These are phyloP conservation scores for Myxozyma neotropica DNA, from an alignment of 805 yeast genomes.

Conservation along the genomic window DNA sequence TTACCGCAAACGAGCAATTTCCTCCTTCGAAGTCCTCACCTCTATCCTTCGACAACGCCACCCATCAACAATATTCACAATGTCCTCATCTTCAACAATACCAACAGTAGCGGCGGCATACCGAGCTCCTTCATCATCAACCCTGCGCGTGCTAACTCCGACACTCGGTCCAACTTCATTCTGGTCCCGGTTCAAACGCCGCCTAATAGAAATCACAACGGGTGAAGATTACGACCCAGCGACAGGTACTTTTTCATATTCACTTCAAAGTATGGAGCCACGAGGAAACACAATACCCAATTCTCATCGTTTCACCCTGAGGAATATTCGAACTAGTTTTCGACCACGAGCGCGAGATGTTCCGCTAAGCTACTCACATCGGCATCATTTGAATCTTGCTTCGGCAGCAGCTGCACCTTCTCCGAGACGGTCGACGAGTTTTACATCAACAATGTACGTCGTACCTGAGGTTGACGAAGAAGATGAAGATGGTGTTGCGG, in stretches of 20 bases:
- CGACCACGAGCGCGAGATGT: not conserved
- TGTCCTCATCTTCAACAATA: not conserved
- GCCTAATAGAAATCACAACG: constrained; percentile 3
- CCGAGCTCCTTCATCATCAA: not conserved
- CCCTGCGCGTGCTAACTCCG: constrained; percentile 5
- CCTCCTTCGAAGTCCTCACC: constrained; percentile 5
- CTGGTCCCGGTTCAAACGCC: constrained; percentile 8
- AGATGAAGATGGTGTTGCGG: not conserved
- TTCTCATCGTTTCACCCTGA: not conserved
- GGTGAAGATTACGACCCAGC: constrained; percentile 6
- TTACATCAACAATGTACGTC: constrained; percentile 2
- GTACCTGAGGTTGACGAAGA: constrained; percentile 3
- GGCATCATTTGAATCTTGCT: constrained; percentile 11
- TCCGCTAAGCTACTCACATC: constrained; percentile 12
- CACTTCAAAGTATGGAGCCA: not conserved
- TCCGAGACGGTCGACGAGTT: not conserved
- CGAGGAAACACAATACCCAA: not conserved
- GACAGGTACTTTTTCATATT: constrained; percentile 3
- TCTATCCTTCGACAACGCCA: not conserved
- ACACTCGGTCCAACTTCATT: constrained; percentile 4
- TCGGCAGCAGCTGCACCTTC: not conserved
- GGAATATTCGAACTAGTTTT: not conserved
- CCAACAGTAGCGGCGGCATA: not conserved
- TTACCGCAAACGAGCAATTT: constrained; percentile 13
- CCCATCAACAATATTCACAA: constrained; percentile 6